Conservation (phyloP, 495 filamentous ascomycete genomes). For the Aspergillus bertholletiae region DNA sequence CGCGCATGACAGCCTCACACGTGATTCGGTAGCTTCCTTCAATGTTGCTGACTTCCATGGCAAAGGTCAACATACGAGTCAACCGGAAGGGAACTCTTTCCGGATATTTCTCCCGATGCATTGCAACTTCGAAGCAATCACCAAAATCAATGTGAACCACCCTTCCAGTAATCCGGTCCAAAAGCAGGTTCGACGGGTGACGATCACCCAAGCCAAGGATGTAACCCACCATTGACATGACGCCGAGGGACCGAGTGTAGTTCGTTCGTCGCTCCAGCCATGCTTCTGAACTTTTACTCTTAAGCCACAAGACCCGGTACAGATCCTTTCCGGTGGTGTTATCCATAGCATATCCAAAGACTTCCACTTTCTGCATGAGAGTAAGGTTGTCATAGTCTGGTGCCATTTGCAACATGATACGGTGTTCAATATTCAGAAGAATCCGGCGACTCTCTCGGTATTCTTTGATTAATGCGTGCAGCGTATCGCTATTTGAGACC, state of each 20-base stretch:
- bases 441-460: conserved; percentile 97
- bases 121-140: conserved; percentile 98
- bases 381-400: conserved; percentile 98
- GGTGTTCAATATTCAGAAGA: conserved; percentile 96
- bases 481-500: conserved; percentile 97
- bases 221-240: conserved; percentile 99
- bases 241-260: conserved; percentile 93
- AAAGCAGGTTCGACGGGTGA: conserved; percentile 95
- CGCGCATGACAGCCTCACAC: conserved; percentile 97
- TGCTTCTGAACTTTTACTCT: conserved; percentile 95
- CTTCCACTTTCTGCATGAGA: conserved; percentile 99
- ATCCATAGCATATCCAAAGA: conserved; percentile 97
- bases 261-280: conserved; percentile 97
- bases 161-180: conserved; percentile 91
- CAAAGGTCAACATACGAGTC: conserved; percentile 97
- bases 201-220: conserved; percentile 95
- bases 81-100: conserved; percentile 96
- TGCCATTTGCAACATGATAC: conserved; percentile 99
- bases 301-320: conserved; percentile 96
- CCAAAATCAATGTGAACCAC: conserved; percentile 99
- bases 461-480: conserved; percentile 94
- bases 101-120: conserved; percentile 99
- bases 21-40: conserved; percentile 97
- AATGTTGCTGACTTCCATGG: conserved; percentile 99
- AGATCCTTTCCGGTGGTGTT: conserved; percentile 98